Evolutionary conservation across 2,329 filamentous ascomycete species (phyloP).

Genomic region (Colletotrichum theobromicola): DNA sequence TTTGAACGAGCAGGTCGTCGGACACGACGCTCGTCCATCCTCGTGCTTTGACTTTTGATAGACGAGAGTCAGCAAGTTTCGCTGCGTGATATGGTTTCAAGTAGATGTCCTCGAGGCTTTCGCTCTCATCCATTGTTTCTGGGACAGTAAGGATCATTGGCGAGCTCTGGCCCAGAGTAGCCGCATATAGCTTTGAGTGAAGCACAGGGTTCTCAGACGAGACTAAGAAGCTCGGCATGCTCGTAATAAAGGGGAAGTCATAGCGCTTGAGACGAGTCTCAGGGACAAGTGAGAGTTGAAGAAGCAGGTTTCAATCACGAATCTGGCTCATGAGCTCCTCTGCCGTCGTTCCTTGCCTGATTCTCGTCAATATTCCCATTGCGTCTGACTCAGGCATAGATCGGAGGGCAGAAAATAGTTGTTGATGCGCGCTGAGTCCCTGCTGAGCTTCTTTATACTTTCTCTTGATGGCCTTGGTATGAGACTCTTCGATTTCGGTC

Average conservation of each 20-base stretch:
- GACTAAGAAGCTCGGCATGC: background rate
- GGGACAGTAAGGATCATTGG: background rate
- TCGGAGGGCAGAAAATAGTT: background rate
- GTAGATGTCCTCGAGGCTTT: constrained; percentile 24
- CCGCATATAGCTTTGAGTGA: background rate
- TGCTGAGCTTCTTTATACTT: too few relatives aligned
- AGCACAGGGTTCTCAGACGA: background rate
- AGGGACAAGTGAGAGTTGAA: background rate
- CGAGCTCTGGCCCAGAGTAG: background rate
- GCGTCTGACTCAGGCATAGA: background rate
- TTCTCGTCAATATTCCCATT: background rate
- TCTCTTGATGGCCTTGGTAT: too few relatives aligned
- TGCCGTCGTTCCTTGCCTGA: background rate
- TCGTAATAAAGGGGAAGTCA: background rate
- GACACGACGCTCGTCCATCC: constrained; percentile 30
- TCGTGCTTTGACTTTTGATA: constrained; percentile 30
- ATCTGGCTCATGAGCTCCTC: background rate
- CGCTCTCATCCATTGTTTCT: background rate
- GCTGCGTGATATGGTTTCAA: constrained; percentile 42
- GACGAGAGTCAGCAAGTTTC: constrained; percentile 34
- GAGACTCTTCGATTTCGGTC: too few relatives aligned
- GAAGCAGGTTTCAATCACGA: background rate
- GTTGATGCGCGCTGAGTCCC: too few relatives aligned
- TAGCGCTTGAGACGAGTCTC: background rate
- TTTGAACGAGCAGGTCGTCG: constrained; percentile 29